Percentiles rank a stretch among this genome's conserved stretches.
phyloP scores from a whole-genome alignment of 495 filamentous ascomycete genomes.

The Pyronema omphalodes region DNA sequence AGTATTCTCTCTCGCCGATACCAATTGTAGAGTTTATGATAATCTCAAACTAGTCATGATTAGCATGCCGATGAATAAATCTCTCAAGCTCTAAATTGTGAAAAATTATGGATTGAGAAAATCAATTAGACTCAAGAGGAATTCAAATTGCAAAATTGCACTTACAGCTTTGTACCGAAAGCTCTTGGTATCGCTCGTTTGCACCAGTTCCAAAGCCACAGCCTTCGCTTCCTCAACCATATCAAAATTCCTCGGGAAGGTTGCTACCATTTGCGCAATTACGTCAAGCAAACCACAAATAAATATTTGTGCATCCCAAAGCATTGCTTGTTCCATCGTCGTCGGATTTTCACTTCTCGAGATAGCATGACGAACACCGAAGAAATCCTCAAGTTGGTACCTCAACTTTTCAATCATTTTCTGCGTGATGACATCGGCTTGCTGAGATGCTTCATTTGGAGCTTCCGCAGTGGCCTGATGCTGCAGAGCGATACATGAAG shows the following conservation, averaged over 20 bases:
- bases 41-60: conserved; percentile 18
- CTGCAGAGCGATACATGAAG: conserved; percentile 18
- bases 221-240: conserved; percentile 13
- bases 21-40: conserved; percentile 19
- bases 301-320: conserved; percentile 18
- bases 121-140: neutral
- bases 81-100: neutral
- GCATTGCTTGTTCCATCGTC: neutral
- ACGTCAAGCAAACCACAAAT: conserved; percentile 21
- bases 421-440: conserved; percentile 15
- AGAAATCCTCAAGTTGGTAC: conserved; percentile 8
- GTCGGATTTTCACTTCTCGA: neutral
- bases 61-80: neutral
- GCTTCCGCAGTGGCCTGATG: conserved; percentile 16
- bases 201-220: conserved; percentile 18
- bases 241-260: conserved; percentile 14
- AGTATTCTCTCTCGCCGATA: conserved; percentile 18
- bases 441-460: conserved; percentile 13
- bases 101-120: neutral
- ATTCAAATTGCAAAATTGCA: neutral
- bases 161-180: conserved; percentile 24
- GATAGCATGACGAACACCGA: neutral
- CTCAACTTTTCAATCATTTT: conserved; percentile 18
- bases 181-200: conserved; percentile 12
- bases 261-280: conserved; percentile 17